Percentiles rank a stretch among this genome's conserved stretches.
phyloP scores from a whole-genome alignment of 345 rosid genomes.

The Rhizophora mangle region DNA sequence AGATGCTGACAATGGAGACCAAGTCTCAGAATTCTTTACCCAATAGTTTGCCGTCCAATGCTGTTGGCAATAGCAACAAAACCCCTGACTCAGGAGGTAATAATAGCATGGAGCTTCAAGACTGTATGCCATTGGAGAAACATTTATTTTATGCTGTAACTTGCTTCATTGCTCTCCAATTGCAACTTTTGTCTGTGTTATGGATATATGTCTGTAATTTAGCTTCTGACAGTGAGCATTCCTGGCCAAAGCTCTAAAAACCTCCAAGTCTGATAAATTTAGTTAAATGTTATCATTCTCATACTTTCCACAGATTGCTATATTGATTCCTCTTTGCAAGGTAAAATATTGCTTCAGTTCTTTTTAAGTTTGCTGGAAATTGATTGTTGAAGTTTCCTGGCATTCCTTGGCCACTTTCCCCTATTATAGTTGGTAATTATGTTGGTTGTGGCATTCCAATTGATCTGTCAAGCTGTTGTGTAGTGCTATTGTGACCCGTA shows the following conservation, averaged over 20 bases:
- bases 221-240: background rate
- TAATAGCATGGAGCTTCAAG: conserved; percentile 1
- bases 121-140: conserved; percentile 8
- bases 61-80: conserved; percentile 42
- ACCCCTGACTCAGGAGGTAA: conserved; percentile 58
- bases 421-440: no score
- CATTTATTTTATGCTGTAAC: conserved; percentile 5
- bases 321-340: no score
- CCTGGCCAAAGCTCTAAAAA: background rate
- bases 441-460: no score
- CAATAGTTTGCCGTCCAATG: conserved; percentile 42
- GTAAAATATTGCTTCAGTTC: no score
- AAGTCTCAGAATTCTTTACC: conserved; percentile 53
- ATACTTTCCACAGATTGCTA: no score
- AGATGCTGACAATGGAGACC: conserved; percentile 80
- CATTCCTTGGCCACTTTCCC: no score
- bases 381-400: no score
- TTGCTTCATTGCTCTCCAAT: background rate
- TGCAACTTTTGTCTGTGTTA: background rate
- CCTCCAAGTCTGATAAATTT: no score
- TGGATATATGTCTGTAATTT: background rate
- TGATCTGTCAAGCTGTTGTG: no score
- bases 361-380: no score
- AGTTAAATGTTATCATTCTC: no score
- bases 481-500: no score